phyloP scores from a whole-genome alignment of 306 rosid species.

The Cucurbita ficifolia region DNA sequence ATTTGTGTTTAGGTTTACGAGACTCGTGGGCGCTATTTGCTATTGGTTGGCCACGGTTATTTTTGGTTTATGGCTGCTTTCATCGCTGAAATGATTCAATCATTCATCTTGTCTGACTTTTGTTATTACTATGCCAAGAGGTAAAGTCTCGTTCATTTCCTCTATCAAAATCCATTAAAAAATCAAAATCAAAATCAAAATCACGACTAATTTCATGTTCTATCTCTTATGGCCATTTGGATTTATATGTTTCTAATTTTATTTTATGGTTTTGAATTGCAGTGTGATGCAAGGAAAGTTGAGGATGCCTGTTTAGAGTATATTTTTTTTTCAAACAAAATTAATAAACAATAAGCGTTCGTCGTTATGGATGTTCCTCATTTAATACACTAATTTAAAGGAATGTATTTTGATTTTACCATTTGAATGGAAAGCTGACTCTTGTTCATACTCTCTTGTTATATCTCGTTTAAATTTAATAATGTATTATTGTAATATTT shows the following conservation, averaged over 20 bases:
- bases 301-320: neutral
- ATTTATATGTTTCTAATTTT: neutral
- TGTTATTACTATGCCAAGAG: slow-evolving; percentile 70
- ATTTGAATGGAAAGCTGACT: neutral
- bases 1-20: slow-evolving; percentile 36
- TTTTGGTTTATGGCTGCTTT: slow-evolving; percentile 45
- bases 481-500: neutral
- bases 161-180: neutral
- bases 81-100: slow-evolving; percentile 44
- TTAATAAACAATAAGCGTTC: neutral
- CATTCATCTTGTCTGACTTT: slow-evolving; percentile 70
- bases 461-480: neutral
- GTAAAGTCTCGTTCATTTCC: slow-evolving; percentile 9
- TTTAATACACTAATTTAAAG: too few species aligned
- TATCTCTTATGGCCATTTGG: neutral
- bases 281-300: neutral
- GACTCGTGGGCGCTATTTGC: slow-evolving; percentile 27
- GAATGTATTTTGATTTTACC: neutral
- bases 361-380: neutral
- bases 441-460: neutral
- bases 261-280: neutral
- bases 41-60: slow-evolving; percentile 28
- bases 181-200: too few species aligned
- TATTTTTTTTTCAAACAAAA: neutral
- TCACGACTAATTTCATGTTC: neutral